Conservation (phyloP, 768 basidiomycete genomes). For the Goffeauzyma gilvescens region DNA sequence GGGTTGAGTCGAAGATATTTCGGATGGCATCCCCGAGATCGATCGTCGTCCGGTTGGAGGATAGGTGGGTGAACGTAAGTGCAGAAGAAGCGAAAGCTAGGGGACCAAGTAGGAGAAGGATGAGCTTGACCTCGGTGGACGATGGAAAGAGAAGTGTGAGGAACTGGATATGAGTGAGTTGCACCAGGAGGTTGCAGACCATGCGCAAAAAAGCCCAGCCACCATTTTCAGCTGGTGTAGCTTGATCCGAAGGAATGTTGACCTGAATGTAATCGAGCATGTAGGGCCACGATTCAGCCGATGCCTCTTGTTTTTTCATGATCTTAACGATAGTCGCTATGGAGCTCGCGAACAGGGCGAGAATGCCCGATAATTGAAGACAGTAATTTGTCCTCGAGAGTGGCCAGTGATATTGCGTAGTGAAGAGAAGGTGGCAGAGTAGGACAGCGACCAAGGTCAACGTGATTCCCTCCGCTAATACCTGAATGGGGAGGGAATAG, state of each 20-base stretch:
- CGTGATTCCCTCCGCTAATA: conserved; percentile 65
- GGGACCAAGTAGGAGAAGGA: conserved; percentile 69
- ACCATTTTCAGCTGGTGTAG: conserved; percentile 47
- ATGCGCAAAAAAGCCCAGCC: conserved; percentile 82
- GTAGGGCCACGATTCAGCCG: conserved; percentile 73
- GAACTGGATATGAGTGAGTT: conserved; percentile 97
- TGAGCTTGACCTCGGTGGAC: conserved; percentile 62
- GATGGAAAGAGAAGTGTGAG: conserved; percentile 88
- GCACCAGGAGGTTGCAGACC: conserved; percentile 40
- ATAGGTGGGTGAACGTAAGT: conserved; percentile 65
- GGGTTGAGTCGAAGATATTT: conserved; percentile 87
- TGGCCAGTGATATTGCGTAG: conserved; percentile 87
- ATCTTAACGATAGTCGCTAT: conserved; percentile 61
- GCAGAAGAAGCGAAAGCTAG: conserved; percentile 64
- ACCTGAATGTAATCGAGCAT: conserved; percentile 85
- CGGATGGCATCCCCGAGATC: conserved; percentile 53
- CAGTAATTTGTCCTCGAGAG: conserved; percentile 81
- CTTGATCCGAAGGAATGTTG: conserved; percentile 49
- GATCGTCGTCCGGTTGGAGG: conserved; percentile 34
- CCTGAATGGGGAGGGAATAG: conserved; percentile 74
- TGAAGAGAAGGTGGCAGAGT: conserved; percentile 80
- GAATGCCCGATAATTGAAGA: conserved; percentile 68
- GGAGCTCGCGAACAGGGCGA: conserved; percentile 56
- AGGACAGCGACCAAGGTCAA: conserved; percentile 68
- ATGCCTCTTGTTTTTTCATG: conserved; percentile 41